Evolutionary conservation across 192 early-diverging fungal genomes (phyloP).

Genomic region (Irineochytrium annulatum): DNA sequence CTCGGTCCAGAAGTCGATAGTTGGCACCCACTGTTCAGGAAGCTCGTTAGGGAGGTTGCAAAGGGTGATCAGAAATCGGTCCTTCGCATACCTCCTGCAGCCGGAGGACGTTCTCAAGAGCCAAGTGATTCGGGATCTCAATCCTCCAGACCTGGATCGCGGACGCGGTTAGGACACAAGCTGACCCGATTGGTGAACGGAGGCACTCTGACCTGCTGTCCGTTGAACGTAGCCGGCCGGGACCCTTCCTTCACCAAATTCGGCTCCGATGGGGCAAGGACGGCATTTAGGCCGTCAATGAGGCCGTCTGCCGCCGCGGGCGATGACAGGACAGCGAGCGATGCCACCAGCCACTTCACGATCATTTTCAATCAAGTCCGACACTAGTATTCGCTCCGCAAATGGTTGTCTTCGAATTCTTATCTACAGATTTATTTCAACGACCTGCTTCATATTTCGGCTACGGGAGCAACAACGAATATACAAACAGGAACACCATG

Average conservation of each 20-base stretch:
- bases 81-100: constrained; percentile 2
- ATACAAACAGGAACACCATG: too few relatives aligned
- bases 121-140: constrained; percentile 2
- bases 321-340: not conserved
- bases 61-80: not conserved
- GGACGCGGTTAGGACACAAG: not conserved
- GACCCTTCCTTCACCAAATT: too few relatives aligned
- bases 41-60: not conserved
- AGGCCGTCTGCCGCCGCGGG: not conserved
- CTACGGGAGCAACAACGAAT: too few relatives aligned
- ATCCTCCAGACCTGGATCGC: constrained; percentile 10
- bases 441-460: too few relatives aligned
- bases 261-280: not conserved
- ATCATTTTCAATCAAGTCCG: too few relatives aligned
- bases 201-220: constrained; percentile 7
- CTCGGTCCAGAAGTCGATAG: constrained; percentile 20
- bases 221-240: constrained; percentile 7
- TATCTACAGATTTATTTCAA: too few relatives aligned
- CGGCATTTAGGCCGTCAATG: not conserved
- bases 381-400: too few relatives aligned
- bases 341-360: not conserved
- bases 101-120: not conserved
- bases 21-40: not conserved
- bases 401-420: too few relatives aligned
- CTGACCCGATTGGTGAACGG: not conserved